phyloP scores from a whole-genome alignment of 768 basidiomycete species.

The Rhizopogon rudus region DNA sequence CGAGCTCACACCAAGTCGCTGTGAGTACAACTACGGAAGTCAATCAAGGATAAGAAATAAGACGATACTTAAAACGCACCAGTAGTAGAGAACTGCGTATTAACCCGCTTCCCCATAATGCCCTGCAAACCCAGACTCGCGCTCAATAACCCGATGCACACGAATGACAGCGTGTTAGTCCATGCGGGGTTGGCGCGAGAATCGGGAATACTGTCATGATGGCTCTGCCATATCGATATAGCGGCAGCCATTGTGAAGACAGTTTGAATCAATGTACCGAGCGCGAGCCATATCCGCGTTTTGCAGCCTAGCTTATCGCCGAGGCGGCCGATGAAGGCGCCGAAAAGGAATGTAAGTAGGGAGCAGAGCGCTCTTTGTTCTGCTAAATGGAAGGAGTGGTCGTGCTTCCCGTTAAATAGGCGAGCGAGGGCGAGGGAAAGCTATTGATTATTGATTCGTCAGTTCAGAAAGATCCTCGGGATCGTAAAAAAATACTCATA shows the following conservation, averaged over 20 bases:
- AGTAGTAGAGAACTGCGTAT: conserved; percentile 75
- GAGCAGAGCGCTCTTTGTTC: too few relatives aligned
- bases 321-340: too few relatives aligned
- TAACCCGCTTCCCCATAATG: conserved; percentile 76
- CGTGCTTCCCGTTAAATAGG: conserved; percentile 55
- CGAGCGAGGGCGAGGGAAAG: conserved; percentile 77
- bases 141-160: conserved; percentile 74
- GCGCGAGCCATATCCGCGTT: conserved; percentile 52
- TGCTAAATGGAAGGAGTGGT: conserved; percentile 17
- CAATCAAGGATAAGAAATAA: not conserved
- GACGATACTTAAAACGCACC: conserved; percentile 36
- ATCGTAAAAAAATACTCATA: conserved; percentile 17
- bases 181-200: conserved; percentile 63
- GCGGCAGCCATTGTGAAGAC: conserved; percentile 73
- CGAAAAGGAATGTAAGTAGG: too few relatives aligned
- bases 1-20: conserved; percentile 84
- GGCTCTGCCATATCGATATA: conserved; percentile 66
- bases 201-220: conserved; percentile 47
- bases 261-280: conserved; percentile 69
- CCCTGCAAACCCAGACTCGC: conserved; percentile 82
- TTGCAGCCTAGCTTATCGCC: too few relatives aligned
- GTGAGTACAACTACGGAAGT: conserved; percentile 64
- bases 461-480: not conserved
- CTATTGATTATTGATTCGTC: conserved; percentile 28
- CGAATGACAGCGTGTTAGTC: conserved; percentile 62